phyloP scores from a whole-genome alignment of 768 basidiomycete species.

The Boletus eberwhitei region DNA sequence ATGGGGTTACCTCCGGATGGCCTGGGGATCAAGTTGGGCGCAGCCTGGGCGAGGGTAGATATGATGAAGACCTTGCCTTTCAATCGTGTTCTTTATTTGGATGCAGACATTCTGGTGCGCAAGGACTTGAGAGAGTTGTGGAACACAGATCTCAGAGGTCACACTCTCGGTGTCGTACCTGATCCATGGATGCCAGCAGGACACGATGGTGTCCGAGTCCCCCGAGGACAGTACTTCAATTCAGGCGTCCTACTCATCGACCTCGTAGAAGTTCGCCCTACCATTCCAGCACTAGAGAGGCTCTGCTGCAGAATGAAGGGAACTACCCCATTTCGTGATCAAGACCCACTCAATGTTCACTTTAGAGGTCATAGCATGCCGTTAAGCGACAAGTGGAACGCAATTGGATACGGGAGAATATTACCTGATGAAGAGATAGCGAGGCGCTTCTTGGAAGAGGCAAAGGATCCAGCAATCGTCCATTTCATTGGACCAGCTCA shows the following conservation, averaged over 20 bases:
- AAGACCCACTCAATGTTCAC: constrained; percentile 46
- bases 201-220: constrained; percentile 28
- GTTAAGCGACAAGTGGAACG: constrained; percentile 45
- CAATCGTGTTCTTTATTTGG: constrained; percentile 42
- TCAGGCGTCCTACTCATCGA: constrained; percentile 50
- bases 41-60: constrained; percentile 47
- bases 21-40: constrained; percentile 24
- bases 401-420: constrained; percentile 44
- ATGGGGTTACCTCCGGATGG: constrained; percentile 17
- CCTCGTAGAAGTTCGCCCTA: constrained; percentile 35
- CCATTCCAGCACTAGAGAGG: constrained; percentile 23
- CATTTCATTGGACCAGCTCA: constrained; percentile 51
- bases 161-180: constrained; percentile 37
- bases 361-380: constrained; percentile 39
- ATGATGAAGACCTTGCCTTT: constrained; percentile 40
- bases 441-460: constrained; percentile 28
- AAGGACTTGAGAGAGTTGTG: constrained; percentile 39
- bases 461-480: constrained; percentile 42
- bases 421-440: constrained; percentile 40
- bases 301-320: constrained; percentile 21
- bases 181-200: constrained; percentile 47
- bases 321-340: constrained; percentile 37
- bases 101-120: constrained; percentile 30
- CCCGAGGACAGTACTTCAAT: constrained; percentile 44
- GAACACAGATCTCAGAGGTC: constrained; percentile 40